These are phyloP conservation scores for Sphaerulina vaccinii DNA, from an alignment of 2,329 filamentous ascomycete species.

Conservation along the genomic window DNA sequence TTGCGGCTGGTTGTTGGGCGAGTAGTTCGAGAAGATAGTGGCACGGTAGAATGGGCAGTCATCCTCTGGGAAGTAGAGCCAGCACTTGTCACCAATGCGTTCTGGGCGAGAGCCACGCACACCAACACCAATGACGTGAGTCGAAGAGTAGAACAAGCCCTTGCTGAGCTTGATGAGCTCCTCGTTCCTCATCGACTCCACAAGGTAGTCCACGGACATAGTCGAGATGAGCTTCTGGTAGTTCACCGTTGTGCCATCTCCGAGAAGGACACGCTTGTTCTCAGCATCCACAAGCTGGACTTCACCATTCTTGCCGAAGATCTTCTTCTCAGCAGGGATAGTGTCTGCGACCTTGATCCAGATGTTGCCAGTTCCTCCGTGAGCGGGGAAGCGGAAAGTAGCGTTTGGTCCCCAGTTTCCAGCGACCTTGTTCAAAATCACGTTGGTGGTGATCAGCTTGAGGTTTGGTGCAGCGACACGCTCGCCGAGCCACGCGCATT, in stretches of 20 bases:
- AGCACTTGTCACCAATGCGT: slow-evolving; percentile 99
- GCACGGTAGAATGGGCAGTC: slow-evolving; percentile 99
- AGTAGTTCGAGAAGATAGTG: slow-evolving; percentile 99
- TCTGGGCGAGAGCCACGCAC: slow-evolving; percentile 88
- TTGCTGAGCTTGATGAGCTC: slow-evolving; percentile 81
- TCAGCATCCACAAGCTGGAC: slow-evolving; percentile 85
- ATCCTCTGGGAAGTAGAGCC: slow-evolving; percentile 99
- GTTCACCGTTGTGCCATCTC: slow-evolving; percentile 81
- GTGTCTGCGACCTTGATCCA: slow-evolving; percentile 97
- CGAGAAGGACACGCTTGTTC: slow-evolving; percentile 77
- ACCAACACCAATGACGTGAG: slow-evolving; percentile 95
- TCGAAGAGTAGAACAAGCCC: slow-evolving; percentile 93
- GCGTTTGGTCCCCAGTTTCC: slow-evolving; percentile 98
- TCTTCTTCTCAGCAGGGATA: slow-evolving; percentile 84
- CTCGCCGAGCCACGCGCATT: slow-evolving; percentile 97
- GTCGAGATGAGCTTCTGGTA: slow-evolving; percentile 94
- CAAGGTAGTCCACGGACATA: slow-evolving; percentile 90
- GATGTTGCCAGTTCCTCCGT: slow-evolving; percentile 94
- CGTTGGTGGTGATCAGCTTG: slow-evolving; percentile 90
- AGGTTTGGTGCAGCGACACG: slow-evolving; percentile 95
- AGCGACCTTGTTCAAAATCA: slow-evolving; percentile 92
- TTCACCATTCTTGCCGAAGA: slow-evolving; percentile 79
- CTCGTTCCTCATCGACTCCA: slow-evolving; percentile 81
- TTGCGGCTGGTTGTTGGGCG: slow-evolving; percentile 92
- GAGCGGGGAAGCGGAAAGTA: slow-evolving; percentile 96